Evolutionary conservation across 148 eudicot species (phyloP).

Genomic region (Limonium bicolor): DNA sequence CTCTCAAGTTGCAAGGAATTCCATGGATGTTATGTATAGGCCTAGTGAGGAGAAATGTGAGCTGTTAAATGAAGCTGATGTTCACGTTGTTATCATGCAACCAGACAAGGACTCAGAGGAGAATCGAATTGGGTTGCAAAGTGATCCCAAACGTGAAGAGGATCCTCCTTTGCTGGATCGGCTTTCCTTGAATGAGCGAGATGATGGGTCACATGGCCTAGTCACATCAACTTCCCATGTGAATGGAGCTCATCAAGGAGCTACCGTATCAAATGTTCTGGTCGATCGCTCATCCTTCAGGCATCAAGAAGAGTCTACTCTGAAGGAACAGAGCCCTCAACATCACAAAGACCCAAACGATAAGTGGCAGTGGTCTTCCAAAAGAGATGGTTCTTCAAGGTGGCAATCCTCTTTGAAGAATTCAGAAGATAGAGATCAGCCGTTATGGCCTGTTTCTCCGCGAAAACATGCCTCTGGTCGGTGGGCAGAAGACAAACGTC

Average conservation of each 20-base stretch:
- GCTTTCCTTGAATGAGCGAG: constrained; percentile 21
- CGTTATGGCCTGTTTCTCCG: constrained; percentile 20
- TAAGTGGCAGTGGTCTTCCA: neutral
- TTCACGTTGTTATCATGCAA: constrained; percentile 8
- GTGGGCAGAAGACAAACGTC: constrained; percentile 12
- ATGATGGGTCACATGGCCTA: constrained; percentile 16
- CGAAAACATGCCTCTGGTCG: constrained; percentile 12
- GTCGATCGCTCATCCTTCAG: constrained; percentile 10
- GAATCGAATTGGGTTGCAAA: constrained; percentile 14
- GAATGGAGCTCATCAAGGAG: constrained; percentile 8
- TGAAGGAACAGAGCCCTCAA: constrained; percentile 10
- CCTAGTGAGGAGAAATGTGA: constrained; percentile 7
- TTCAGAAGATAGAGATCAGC: constrained; percentile 2
- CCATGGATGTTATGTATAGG: constrained; percentile 12
- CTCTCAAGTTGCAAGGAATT: constrained; percentile 5
- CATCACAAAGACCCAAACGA: constrained; percentile 13
- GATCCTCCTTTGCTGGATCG: constrained; percentile 16
- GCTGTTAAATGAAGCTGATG: constrained; percentile 8
- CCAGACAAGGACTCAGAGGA: constrained; percentile 6
- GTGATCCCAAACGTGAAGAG: constrained; percentile 12
- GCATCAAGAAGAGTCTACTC: constrained; percentile 11
- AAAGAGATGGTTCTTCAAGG: neutral
- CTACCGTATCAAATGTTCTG: constrained; percentile 6
- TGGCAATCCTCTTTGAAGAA: neutral
- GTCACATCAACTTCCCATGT: constrained; percentile 8